Conservation (phyloP, 2,329 filamentous ascomycete species). For the Amauroascus niger region DNA sequence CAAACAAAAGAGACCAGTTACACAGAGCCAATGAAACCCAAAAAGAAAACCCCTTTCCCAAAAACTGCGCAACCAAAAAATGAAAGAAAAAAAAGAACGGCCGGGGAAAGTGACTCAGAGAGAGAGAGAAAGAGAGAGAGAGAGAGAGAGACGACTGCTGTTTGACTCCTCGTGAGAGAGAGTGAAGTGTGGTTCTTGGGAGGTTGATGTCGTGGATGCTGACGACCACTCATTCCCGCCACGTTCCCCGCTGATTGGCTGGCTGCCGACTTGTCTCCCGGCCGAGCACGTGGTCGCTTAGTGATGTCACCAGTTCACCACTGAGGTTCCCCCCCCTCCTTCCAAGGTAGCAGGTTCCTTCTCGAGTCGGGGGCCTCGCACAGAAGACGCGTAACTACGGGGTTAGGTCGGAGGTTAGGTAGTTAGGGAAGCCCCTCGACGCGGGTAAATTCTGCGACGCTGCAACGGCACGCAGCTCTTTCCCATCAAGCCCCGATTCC, state of each 20-base stretch:
- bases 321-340: too few relatives aligned
- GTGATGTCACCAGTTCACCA: too few relatives aligned
- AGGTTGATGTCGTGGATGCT: not conserved
- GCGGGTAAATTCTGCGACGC: too few relatives aligned
- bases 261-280: not conserved
- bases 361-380: too few relatives aligned
- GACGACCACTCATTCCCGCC: not conserved
- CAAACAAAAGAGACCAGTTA: not conserved
- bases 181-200: too few relatives aligned
- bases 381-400: not conserved
- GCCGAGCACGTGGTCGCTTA: not conserved
- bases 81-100: not conserved
- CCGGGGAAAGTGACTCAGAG: not conserved
- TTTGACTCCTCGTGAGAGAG: not conserved
- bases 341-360: too few relatives aligned
- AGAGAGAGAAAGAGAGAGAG: not conserved
- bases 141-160: not conserved
- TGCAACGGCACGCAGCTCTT: too few relatives aligned
- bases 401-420: too few relatives aligned
- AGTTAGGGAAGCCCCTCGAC: too few relatives aligned
- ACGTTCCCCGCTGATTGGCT: conserved; percentile 6
- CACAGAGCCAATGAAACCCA: not conserved
- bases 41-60: not conserved
- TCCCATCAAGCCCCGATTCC: not conserved
- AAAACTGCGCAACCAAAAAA: not conserved